A percentile compares a stretch with the other conserved stretches of the same genome.
phyloP scores from a whole-genome alignment of 83 land plant species.

The Picea abies region DNA sequence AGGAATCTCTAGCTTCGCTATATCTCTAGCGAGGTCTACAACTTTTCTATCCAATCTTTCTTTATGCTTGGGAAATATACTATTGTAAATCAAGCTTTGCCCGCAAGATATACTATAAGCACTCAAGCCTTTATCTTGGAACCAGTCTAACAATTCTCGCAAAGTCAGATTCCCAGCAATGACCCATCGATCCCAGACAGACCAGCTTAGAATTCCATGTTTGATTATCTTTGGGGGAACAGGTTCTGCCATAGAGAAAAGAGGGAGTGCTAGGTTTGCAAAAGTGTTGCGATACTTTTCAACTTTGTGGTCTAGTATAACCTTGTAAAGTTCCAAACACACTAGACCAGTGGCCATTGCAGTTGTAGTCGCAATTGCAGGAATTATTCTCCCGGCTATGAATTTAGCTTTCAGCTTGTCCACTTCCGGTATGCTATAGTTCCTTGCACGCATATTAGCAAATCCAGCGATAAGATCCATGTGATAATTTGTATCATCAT shows the following conservation, averaged over 20 bases:
- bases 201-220: constrained; percentile 82
- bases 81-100: constrained; percentile 84
- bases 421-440: constrained; percentile 95
- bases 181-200: constrained; percentile 92
- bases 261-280: constrained; percentile 88
- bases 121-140: constrained; percentile 60
- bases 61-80: constrained; percentile 88
- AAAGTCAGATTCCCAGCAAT: constrained; percentile 69
- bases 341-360: constrained; percentile 95
- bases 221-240: constrained; percentile 87
- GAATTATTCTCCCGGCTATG: constrained; percentile 72
- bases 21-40: constrained; percentile 78
- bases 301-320: constrained; percentile 56
- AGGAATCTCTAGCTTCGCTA: constrained; percentile 82
- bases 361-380: constrained; percentile 94
- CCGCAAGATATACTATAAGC: constrained; percentile 96
- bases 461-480: constrained; percentile 96
- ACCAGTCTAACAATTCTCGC: constrained; percentile 75
- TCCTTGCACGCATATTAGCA: constrained; percentile 98
- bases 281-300: constrained; percentile 91
- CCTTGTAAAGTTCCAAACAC: constrained; percentile 95
- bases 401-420: constrained; percentile 88
- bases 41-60: constrained; percentile 88
- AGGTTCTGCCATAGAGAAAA: constrained; percentile 96
- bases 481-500: constrained; percentile 91